Base-by-base conservation (phyloP, 73 alveolate genomes). In the Urostyla sp. region DNA sequence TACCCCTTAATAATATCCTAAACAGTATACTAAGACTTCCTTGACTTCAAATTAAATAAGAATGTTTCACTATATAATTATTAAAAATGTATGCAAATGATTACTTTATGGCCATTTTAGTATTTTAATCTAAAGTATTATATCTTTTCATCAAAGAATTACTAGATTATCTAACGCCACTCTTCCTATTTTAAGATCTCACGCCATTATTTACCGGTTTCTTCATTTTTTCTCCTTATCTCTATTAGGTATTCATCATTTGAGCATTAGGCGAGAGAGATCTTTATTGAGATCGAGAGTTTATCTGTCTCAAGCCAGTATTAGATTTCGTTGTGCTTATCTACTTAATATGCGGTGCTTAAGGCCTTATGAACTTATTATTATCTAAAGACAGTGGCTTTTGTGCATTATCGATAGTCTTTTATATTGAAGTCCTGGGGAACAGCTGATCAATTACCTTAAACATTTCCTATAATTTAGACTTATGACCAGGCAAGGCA, bases 401-500 rank as follows among this genome's bases (percentile, higher is more conserved):
- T n/a, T 1, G 16, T 13, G 83, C 83, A 48, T 48, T 69, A 20
- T 69, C 83, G 34, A 69, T 6, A 49, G 83, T 69, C 72, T 69
- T 69, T 23, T 21, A 18, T 0, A 69, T 23, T 10, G 69, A 16
- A 46, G 16, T 56, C 45, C 48, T 78, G 7, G 81, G 89, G 60
- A 36, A 78, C 2, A 78, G 27, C 89, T 59, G 1, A 26, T 60
- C 88, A 43, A 77, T 77, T 38, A 43, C 32, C 73, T 44, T 59
- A 28, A 57, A 77, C 24, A 77, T 7, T 50, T 32, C 73, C 4
- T 45, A 5, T 2, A 77, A 21, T 51, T 59, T 77, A 0, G 58
- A 67, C 46, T 59, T 77, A 31, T 77, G 88, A 0, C 88, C 88
- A 13, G 88, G 88, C 0, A 77, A 35, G 27, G 66, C 46, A 35